Evolutionary conservation across 192 early-diverging fungal species (phyloP), one percentile per base, ranked within the genome.

Genomic region (Helicostylum pulchrum): DNA sequence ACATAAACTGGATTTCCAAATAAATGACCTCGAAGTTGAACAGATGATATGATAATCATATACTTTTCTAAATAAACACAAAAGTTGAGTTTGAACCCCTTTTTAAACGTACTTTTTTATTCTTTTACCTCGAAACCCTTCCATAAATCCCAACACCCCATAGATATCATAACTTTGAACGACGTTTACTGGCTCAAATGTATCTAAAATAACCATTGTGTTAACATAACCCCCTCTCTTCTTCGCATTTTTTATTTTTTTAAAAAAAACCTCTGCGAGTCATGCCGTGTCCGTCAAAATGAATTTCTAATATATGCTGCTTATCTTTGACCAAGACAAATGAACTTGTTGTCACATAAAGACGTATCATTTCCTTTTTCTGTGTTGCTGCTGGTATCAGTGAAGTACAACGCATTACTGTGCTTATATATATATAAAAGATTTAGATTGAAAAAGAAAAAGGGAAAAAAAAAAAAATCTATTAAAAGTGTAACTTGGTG

Each of bases 1-100:
- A 68, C 73, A 64, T 67, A 75, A 4, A 80, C 68, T 2, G 71
- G 62, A 44, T 74, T 68, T 32, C 71, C 73, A 48, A 65, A 68
- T 17, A 80, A 66, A 14, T 77, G 45, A 6, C 78, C 78, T 21
- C 77, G 53, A 9, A 60, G 4, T 11, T 73, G 73, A 21, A 70
- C 63, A 1, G 76, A 62, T 10, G 75, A 66, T 26, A 80, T 71
- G 46, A 75, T 73, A 6, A 73, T 58, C 17, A 80, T 45, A 32
- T 75, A 72, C 21, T 61, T 60, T 43, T 59, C 66, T 67, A 39
- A 20, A 8, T 10, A 14, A 8, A 11, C 11, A 48, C n/a, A 30
- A 26, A 6, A 31, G 1, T 11, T 45, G n/a, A 17, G 2, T 46
- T 39, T 5, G 9, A 1, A 14, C 19, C 1, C 26, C 39, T 20